A percentile compares a stretch with the other conserved stretches of the same genome.
phyloP scores from a whole-genome alignment of 1,284 basidiomycete species.

The Boletus semigastroideus region DNA sequence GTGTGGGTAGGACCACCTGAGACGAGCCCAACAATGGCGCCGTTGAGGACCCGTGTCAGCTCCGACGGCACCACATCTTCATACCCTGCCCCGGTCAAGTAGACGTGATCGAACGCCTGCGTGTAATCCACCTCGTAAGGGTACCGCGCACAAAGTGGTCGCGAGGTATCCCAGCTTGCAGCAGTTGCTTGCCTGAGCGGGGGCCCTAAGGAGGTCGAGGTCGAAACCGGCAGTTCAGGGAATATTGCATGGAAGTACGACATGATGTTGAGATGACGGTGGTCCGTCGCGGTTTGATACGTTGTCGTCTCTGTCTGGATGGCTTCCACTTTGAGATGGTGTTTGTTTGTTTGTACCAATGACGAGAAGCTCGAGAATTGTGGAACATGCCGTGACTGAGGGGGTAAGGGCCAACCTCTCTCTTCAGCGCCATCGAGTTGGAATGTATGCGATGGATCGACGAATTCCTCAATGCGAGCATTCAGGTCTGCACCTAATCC shows the following conservation, averaged over 20 bases:
- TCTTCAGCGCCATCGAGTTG: conserved; percentile 22
- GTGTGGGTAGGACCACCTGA: conserved; percentile 11
- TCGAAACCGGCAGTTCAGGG: conserved; percentile 24
- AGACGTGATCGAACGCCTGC: conserved; percentile 56
- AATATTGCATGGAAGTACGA: conserved; percentile 81
- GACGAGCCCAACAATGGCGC: conserved; percentile 77
- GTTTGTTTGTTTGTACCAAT: background rate
- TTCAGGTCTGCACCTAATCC: conserved; percentile 88
- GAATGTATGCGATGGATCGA: conserved; percentile 52
- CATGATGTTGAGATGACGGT: conserved; percentile 70
- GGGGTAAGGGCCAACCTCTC: conserved; percentile 23
- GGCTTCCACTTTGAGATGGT: conserved; percentile 20
- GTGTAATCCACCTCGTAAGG: conserved; percentile 69
- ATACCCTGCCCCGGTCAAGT: conserved; percentile 66
- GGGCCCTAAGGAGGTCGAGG: conserved; percentile 11
- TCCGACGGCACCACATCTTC: conserved; percentile 75
- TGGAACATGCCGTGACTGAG: conserved; percentile 30
- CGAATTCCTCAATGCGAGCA: conserved; percentile 63
- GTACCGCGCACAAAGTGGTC: conserved; percentile 63
- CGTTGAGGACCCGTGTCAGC: conserved; percentile 72
- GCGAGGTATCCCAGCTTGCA: conserved; percentile 63
- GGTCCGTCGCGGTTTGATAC: conserved; percentile 70
- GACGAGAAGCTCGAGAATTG: background rate
- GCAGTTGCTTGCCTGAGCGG: conserved; percentile 38
- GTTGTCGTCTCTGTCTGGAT: conserved; percentile 28